Evolutionary conservation across 768 basidiomycete species (phyloP), one percentile per base, ranked within the genome.

Genomic region (Crepidotus variabilis): DNA sequence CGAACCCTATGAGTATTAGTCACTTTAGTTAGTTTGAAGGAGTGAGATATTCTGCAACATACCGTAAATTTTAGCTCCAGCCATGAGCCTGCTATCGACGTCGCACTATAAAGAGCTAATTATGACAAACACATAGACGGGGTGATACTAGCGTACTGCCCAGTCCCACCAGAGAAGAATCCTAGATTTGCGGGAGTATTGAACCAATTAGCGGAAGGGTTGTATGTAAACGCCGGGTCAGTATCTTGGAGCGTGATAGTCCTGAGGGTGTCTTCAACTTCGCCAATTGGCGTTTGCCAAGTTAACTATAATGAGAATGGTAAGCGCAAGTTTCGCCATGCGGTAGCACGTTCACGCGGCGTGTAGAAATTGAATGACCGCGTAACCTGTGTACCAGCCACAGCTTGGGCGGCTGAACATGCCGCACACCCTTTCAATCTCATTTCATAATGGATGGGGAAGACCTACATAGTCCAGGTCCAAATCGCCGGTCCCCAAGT

Each of bases 381-480:
- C n/a, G n/a, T n/a, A n/a, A n/a, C n/a, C n/a, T n/a, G n/a, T n/a
- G n/a, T n/a, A n/a, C n/a, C n/a, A n/a, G n/a, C n/a, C n/a, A n/a
- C n/a, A n/a, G n/a, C 28, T 28, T 8, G 28, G 8, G 28, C 28
- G 8, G 28, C 8, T 8, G 28, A 28, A 28, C 28, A 28, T 28
- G 28, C 28, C 28, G 28, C 28, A 8, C 28, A 28, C 28, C 28
- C 4, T 3, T 8, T 28, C 4, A 46, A 11, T 28, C 8, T 28
- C 28, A 28, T 28, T 28, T 28, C 28, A 8, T 18, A 20, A 6
- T n/a, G 23, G 51, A 51, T 28, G 21, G 9, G 49, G n/a, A 56
- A 10, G 13, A 70, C 75, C 35, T 53, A 80, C 81, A 59, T 75
- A 80, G 54, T 84, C 82, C 22, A 84, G 65, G 59, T 80, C 82